These are phyloP conservation scores for Kockiozyma suomiensis DNA, from an alignment of 805 yeast genomes.

Conservation along the genomic window DNA sequence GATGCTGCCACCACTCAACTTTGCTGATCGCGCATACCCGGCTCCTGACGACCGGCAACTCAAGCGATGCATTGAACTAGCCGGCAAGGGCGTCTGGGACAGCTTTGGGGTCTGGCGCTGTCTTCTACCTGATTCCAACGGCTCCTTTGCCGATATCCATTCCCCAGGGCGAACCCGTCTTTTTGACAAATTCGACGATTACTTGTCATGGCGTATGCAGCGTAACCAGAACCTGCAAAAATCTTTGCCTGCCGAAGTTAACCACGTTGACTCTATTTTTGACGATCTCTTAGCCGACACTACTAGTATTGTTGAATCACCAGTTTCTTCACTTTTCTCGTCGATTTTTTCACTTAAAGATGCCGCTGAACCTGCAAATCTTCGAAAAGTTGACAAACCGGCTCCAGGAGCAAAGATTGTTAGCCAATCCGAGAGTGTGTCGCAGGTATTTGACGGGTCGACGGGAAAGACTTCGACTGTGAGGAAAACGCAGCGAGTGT, in stretches of 20 bases:
- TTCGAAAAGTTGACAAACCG: constrained; percentile 20
- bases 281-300: not conserved
- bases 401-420: constrained; percentile 18
- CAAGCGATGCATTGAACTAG: constrained; percentile 57
- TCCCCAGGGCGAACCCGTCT: constrained; percentile 54
- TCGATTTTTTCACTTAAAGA: not conserved
- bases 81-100: constrained; percentile 77
- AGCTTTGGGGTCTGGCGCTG: constrained; percentile 87
- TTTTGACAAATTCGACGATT: constrained; percentile 46
- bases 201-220: constrained; percentile 26
- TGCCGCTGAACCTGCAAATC: not conserved
- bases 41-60: constrained; percentile 63
- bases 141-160: constrained; percentile 6
- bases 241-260: not conserved
- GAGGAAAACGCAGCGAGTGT: constrained; percentile 12
- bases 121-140: constrained; percentile 59
- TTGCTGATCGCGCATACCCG: constrained; percentile 50
- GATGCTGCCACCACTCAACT: constrained; percentile 10
- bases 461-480: constrained; percentile 18
- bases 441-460: not conserved
- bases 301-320: not conserved
- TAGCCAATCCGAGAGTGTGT: constrained; percentile 14
- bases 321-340: not conserved
- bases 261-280: not conserved
- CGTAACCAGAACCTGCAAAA: not conserved